Percentiles rank a stretch among this genome's conserved stretches.
phyloP scores from a whole-genome alignment of 345 rosid species.

The Lepidium africanum region DNA sequence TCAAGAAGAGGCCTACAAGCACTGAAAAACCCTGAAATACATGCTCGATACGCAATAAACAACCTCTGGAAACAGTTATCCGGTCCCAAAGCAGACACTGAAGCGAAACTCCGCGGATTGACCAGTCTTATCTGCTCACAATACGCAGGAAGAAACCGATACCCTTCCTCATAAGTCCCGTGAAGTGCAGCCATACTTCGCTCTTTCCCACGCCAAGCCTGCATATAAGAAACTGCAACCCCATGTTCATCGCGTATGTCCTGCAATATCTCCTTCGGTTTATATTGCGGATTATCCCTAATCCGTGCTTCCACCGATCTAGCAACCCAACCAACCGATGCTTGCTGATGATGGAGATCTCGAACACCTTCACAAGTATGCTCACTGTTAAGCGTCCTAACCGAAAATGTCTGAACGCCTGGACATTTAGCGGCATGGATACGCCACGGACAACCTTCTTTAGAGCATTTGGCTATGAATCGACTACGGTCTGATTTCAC shows the following conservation, averaged over 20 bases:
- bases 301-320: conserved; percentile 91
- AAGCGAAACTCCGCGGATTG: conserved; percentile 90
- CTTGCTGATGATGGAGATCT: conserved; percentile 94
- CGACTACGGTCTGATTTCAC: conserved; percentile 98
- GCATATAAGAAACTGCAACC: conserved; percentile 99
- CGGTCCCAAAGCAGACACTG: conserved; percentile 71
- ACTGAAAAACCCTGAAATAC: conserved; percentile 85
- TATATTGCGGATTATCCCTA: conserved; percentile 92
- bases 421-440: conserved; percentile 97
- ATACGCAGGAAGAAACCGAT: conserved; percentile 77
- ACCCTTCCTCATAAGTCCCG: conserved; percentile 98
- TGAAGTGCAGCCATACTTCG: conserved; percentile 99
- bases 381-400: conserved; percentile 84
- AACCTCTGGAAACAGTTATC: conserved; percentile 96
- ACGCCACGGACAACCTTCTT: conserved; percentile 99
- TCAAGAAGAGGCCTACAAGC: conserved; percentile 95
- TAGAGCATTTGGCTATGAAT: conserved; percentile 96
- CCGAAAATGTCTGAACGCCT: conserved; percentile 74
- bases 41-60: conserved; percentile 78
- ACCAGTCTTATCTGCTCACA: conserved; percentile 79
- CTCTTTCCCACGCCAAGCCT: conserved; percentile 99
- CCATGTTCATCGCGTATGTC: conserved; percentile 95
- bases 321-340: conserved; percentile 99
- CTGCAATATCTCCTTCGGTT: conserved; percentile 92
- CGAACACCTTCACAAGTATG: conserved; percentile 97